phyloP scores from a whole-genome alignment of 306 rosid genomes.

The Vachellia pachyceras region DNA sequence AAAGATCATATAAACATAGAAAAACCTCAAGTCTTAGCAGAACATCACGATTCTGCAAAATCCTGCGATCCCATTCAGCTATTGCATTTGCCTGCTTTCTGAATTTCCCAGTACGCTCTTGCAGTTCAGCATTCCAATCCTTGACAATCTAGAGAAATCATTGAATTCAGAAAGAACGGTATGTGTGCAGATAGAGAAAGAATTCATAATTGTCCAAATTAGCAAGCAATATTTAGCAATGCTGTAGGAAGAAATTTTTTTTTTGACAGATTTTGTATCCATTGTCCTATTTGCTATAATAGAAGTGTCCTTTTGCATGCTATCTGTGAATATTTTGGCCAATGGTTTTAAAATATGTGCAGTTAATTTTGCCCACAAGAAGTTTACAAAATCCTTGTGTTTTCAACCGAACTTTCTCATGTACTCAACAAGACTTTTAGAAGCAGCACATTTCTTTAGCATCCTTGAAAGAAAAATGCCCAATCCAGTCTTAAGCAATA shows the following conservation, averaged over 20 bases:
- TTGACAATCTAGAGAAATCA: constrained; percentile 68
- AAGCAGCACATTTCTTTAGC: not conserved
- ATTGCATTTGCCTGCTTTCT: constrained; percentile 96
- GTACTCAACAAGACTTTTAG: not conserved
- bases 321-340: not conserved
- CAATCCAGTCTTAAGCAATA: constrained; percentile 9
- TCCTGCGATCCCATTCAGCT: constrained; percentile 95
- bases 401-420: not conserved
- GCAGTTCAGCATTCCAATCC: constrained; percentile 96
- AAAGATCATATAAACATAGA: constrained; percentile 14
- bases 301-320: not conserved
- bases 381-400: not conserved
- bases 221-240: constrained; percentile 26
- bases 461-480: constrained; percentile 14
- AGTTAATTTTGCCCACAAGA: not conserved
- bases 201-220: constrained; percentile 5
- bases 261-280: not conserved
- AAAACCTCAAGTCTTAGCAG: constrained; percentile 84
- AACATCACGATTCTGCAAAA: constrained; percentile 88
- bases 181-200: constrained; percentile 6
- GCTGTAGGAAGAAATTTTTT: not conserved
- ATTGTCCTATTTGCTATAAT: constrained; percentile 18
- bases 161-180: constrained; percentile 20
- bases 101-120: constrained; percentile 93
- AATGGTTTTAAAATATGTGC: not conserved